Evolutionary conservation across 805 yeast genomes (phyloP), one percentile per base, ranked within the genome.

Genomic region (Kodamaea lidongshanica): DNA sequence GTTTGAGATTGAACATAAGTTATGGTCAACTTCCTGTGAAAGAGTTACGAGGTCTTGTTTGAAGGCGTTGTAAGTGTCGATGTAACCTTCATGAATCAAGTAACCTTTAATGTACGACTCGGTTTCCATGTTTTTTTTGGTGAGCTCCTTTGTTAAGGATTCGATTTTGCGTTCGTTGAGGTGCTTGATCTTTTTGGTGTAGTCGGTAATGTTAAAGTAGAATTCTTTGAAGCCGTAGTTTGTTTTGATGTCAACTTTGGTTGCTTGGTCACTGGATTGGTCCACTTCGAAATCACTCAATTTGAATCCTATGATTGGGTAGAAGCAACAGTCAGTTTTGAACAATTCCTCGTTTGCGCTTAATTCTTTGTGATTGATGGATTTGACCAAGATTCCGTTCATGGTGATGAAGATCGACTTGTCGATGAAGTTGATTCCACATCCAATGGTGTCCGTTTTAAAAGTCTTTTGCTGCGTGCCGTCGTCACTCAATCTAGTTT

Each of bases 351-450:
- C 34, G 12, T 29, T 31, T 10, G 32, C n/a, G 3, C 38, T 16
- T 19, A 58, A 41, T 16, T 52, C 58, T 12, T 46, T 54, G 25
- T 50, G 46, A 4, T 40, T 26, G 6, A 59, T 49, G 3, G 42
- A 42, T 19, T 40, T 47, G 7, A 54, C 53, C 20, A 56, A 40
- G 3, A 82, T 66, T 2, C 96, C 96, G 54, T 88, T 87, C 50
- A 82, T 79, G 0, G 96, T 87, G 40, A 74, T 74, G 44, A 87
- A 88, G 2, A 85, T 67, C 0, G 76, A 57, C 23, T 73, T 68
- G 23, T 71, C 72, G 10, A 70, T 61, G 43, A 73, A 80, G 57
- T 87, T 80, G 14, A 86, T 67, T 4, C 96, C 96, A 53, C 88
- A 80, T 0, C 96, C 96, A 39, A 88, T 67, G 3, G 72, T 62